phyloP scores from a whole-genome alignment of 257 asterid species.

The Fraxinus cuspidata region DNA sequence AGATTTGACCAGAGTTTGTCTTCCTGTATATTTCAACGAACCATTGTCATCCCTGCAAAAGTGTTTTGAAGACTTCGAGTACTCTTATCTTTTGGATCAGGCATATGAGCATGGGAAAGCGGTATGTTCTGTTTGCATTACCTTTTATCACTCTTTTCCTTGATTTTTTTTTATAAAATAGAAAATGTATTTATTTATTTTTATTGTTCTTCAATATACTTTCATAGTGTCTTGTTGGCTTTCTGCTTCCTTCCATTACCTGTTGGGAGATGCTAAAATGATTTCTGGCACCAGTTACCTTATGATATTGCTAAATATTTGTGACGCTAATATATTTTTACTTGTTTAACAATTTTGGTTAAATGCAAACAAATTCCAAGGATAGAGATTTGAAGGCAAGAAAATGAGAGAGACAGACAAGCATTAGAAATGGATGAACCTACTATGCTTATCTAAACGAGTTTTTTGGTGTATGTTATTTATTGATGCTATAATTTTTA shows the following conservation, averaged over 20 bases:
- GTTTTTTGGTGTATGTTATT: not conserved
- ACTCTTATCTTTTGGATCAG: conserved; percentile 82
- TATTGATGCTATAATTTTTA: not conserved
- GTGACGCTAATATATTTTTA: not conserved
- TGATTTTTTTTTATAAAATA: not conserved
- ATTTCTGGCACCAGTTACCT: not conserved
- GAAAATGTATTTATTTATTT: not conserved
- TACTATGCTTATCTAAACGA: not conserved
- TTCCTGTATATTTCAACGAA: conserved; percentile 92
- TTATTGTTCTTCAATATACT: not conserved
- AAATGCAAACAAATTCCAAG: not conserved
- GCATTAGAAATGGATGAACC: not conserved
- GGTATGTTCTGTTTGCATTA: conserved; percentile 49
- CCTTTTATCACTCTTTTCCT: conserved; percentile 15
- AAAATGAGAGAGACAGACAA: not conserved
- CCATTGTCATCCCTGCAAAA: conserved; percentile 89
- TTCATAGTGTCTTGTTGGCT: not conserved
- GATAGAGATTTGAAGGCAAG: not conserved
- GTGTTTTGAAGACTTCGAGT: conserved; percentile 89
- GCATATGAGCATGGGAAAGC: conserved; percentile 87
- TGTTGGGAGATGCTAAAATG: not conserved
- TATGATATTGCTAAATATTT: not conserved
- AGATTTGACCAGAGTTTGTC: conserved; percentile 87
- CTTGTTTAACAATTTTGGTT: not conserved
- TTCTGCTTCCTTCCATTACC: not conserved